A percentile compares a stretch with the other conserved stretches of the same genome.
phyloP scores from a whole-genome alignment of 495 filamentous ascomycete genomes.

The Ascobolus immersus region DNA sequence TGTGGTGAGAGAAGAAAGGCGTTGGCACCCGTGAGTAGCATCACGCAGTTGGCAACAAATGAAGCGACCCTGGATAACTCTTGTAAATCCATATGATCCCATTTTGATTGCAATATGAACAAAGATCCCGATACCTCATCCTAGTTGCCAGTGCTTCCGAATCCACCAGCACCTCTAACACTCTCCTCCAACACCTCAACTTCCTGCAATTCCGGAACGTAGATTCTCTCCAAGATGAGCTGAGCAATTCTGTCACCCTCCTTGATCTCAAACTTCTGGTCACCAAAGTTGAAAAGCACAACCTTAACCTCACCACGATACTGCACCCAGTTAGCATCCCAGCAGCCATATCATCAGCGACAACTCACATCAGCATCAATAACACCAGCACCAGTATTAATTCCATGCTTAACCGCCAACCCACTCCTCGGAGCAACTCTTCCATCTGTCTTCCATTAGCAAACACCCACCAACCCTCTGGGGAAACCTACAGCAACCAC shows the following conservation, averaged over 20 bases:
- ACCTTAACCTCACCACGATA: constrained; percentile 88
- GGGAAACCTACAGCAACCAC: constrained; percentile 46
- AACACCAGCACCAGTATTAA: constrained; percentile 82
- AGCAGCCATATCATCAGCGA: no score
- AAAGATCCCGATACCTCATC: no score
- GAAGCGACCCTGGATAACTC: no score
- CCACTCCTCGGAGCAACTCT: constrained; percentile 78
- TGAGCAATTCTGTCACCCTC: constrained; percentile 79
- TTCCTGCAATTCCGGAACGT: constrained; percentile 67
- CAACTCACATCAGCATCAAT: constrained; percentile 53
- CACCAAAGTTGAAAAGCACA: constrained; percentile 74
- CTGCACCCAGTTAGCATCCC: no score
- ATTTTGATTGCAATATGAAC: no score
- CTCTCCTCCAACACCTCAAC: constrained; percentile 77
- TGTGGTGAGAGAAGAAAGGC: no score
- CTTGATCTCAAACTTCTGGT: constrained; percentile 56
- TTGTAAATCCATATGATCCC: no score
- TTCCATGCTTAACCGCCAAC: constrained; percentile 59
- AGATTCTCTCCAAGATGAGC: constrained; percentile 77
- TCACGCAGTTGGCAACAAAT: no score
- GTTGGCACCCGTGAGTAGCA: no score
- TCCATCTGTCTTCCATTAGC: constrained; percentile 56
- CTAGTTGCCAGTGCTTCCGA: constrained; percentile 61
- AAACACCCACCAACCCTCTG: constrained; percentile 1
- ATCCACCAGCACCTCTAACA: constrained; percentile 69